These are phyloP conservation scores for Hirsutella rhossiliensis DNA, from an alignment of 2,329 filamentous ascomycete genomes.

Conservation along the genomic window DNA sequence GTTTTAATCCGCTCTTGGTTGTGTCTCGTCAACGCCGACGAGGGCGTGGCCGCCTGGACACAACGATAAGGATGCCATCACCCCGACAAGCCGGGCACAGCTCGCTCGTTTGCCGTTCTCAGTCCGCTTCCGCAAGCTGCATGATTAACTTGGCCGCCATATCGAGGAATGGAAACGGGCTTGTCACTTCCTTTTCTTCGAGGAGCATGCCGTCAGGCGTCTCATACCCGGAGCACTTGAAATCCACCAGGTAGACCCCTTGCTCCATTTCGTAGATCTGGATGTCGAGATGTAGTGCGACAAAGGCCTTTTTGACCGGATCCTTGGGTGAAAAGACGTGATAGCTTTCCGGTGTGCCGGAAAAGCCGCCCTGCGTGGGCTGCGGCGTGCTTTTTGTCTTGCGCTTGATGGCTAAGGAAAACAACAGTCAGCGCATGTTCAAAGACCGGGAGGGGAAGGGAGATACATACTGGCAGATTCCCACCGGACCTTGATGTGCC, in stretches of 20 bases:
- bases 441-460: background rate
- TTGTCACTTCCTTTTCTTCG: constrained; percentile 90
- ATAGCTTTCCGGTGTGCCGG: constrained; percentile 20
- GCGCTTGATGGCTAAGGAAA: constrained; percentile 4
- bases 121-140: constrained; percentile 75
- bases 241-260: constrained; percentile 90
- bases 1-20: too few relatives aligned
- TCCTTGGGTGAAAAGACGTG: constrained; percentile 27
- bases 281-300: constrained; percentile 93
- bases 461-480: constrained; percentile 61
- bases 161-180: constrained; percentile 91
- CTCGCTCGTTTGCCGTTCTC: too few relatives aligned
- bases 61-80: too few relatives aligned
- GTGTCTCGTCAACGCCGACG: too few relatives aligned
- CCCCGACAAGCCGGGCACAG: too few relatives aligned
- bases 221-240: constrained; percentile 97
- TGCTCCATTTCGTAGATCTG: constrained; percentile 92
- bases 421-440: background rate
- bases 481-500: constrained; percentile 88
- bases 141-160: constrained; percentile 87
- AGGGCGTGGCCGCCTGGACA: too few relatives aligned
- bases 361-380: constrained; percentile 5
- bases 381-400: constrained; percentile 2
- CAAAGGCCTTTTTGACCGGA: constrained; percentile 44
- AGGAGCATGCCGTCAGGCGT: constrained; percentile 58